These are phyloP conservation scores for Lavandula angustifolia DNA, from an alignment of 257 asterid species.

Conservation along the genomic window DNA sequence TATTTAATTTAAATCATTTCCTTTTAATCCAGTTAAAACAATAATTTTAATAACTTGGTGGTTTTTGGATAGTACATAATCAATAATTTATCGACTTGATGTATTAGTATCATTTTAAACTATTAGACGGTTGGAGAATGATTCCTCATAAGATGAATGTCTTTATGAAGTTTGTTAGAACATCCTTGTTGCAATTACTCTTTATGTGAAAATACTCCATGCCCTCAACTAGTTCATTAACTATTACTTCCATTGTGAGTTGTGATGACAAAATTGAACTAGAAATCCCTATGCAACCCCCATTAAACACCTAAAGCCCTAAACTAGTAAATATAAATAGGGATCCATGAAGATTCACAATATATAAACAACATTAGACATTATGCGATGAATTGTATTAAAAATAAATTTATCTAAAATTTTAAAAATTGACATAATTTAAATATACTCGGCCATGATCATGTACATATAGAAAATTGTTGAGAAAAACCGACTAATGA, in stretches of 20 bases:
- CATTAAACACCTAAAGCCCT: neutral
- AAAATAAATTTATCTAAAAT: too few species aligned
- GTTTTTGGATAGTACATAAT: too few species aligned
- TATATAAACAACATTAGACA: too few species aligned
- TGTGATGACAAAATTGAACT: constrained; percentile 13
- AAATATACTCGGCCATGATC: too few species aligned
- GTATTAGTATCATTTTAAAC: too few species aligned
- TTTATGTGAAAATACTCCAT: neutral
- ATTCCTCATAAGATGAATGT: neutral
- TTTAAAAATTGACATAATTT: too few species aligned
- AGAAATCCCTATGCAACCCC: neutral
- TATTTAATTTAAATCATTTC: too few species aligned
- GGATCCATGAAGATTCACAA: constrained; percentile 9
- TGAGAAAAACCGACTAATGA: neutral
- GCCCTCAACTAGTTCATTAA: neutral
- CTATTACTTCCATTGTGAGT: neutral
- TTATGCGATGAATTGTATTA: too few species aligned
- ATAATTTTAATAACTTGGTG: too few species aligned
- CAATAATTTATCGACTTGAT: too few species aligned
- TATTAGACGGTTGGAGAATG: too few species aligned
- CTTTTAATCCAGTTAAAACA: too few species aligned
- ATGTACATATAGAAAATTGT: neutral
- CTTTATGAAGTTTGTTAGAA: neutral
- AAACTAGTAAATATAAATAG: neutral
- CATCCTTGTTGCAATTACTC: neutral